A percentile compares a stretch with the other conserved stretches of the same genome.
Evolutionary conservation across 371 early-diverging fungal species (phyloP).

Genomic region (Mortierella sp.): DNA sequence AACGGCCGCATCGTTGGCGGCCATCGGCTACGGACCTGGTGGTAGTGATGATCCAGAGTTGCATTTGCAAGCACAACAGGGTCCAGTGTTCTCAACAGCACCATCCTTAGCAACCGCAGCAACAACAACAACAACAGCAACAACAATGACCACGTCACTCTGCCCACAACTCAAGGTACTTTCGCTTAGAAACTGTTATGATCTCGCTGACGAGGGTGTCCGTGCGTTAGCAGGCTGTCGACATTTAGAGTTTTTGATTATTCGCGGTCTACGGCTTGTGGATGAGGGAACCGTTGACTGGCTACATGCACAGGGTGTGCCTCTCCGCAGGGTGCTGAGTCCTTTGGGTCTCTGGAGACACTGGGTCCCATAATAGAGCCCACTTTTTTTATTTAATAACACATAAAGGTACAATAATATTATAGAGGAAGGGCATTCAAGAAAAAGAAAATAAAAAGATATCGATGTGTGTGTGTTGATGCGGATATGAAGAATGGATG

Average conservation of each 20-base stretch:
- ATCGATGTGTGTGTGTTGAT: too few species aligned
- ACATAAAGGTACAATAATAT: too few species aligned
- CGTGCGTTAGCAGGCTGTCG: constrained; percentile 37
- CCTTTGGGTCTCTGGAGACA: constrained; percentile 47
- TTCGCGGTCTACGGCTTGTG: constrained; percentile 42
- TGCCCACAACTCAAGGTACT: constrained; percentile 26
- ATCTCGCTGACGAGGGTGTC: constrained; percentile 31
- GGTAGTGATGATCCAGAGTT: background rate
- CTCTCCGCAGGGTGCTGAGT: constrained; percentile 30
- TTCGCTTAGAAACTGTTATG: constrained; percentile 38
- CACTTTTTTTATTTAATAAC: too few species aligned
- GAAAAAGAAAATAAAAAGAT: too few species aligned
- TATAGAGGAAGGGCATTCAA: background rate
- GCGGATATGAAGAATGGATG: too few species aligned
- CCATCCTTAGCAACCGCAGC: background rate
- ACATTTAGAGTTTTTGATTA: constrained; percentile 33
- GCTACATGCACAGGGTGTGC: constrained; percentile 49
- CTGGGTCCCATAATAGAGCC: constrained; percentile 29
- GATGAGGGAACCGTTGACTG: constrained; percentile 33
- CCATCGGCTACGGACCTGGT: constrained; percentile 17
- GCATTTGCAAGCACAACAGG: background rate
- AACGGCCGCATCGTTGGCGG: constrained; percentile 21
- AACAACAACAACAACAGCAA: background rate
- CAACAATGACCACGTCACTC: background rate
- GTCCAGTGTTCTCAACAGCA: background rate